A percentile compares a stretch with the other conserved stretches of the same genome.
phyloP scores from a whole-genome alignment of 306 rosid species.

The Quercus aquifolioides region DNA sequence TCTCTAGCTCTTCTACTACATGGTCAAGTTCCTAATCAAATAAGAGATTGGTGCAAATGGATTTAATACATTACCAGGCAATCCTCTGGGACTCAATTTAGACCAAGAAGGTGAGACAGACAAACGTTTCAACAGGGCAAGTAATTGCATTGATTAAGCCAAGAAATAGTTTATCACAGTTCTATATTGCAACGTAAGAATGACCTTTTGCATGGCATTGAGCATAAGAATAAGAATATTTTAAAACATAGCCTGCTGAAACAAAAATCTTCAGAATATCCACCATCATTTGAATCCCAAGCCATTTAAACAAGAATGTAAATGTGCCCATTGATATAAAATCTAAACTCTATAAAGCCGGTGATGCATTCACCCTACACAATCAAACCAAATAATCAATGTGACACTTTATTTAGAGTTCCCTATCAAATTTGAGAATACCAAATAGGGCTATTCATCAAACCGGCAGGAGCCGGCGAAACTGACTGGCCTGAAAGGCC shows the following conservation, averaged over 20 bases:
- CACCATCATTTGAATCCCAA: neutral
- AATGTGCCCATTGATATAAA: neutral
- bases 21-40: conserved; percentile 82
- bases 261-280: neutral
- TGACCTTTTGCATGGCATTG: neutral
- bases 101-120: neutral
- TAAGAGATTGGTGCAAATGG: neutral
- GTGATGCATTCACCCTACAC: neutral
- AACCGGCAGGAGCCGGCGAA: too few relatives aligned
- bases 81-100: neutral
- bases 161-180: neutral
- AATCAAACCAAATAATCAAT: neutral
- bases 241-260: neutral
- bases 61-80: neutral
- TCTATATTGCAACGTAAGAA: neutral
- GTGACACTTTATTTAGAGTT: neutral
- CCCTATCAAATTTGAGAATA: neutral
- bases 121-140: neutral
- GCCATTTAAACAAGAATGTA: neutral
- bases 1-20: conserved; percentile 91
- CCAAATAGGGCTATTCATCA: neutral
- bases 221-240: neutral
- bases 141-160: neutral
- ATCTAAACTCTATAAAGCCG: neutral
- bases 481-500: too few relatives aligned